phyloP scores from a whole-genome alignment of 2,329 filamentous ascomycete species.

The Nemania bipapillata region DNA sequence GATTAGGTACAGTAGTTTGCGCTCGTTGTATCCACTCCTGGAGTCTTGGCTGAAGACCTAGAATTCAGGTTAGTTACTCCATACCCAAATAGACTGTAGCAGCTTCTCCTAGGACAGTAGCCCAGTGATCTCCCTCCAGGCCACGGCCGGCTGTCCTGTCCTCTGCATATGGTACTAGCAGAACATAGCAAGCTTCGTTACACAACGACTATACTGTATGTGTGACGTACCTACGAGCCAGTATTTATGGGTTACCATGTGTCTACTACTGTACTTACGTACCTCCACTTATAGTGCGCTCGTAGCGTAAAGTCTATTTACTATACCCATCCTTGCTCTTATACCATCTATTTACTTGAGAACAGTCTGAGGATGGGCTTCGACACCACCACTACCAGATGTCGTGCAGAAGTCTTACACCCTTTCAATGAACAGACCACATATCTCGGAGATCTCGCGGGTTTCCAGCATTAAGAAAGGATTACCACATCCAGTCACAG shows the following conservation, averaged over 20 bases:
- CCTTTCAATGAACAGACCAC: background rate
- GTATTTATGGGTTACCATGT: slow-evolving; percentile 21
- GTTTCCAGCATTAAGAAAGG: background rate
- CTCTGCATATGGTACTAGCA: background rate
- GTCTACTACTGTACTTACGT: slow-evolving; percentile 19
- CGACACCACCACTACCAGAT: slow-evolving; percentile 18
- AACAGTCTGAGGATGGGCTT: slow-evolving; percentile 2
- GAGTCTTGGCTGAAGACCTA: slow-evolving; percentile 30
- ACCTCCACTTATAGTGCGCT: slow-evolving; percentile 33
- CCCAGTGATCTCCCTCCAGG: slow-evolving; percentile 2
- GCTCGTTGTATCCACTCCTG: slow-evolving; percentile 29
- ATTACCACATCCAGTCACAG: slow-evolving; percentile 24
- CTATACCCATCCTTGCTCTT: slow-evolving; percentile 35
- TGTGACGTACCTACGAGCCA: slow-evolving; percentile 21
- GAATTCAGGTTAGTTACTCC: slow-evolving; percentile 16
- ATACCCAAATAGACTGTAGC: slow-evolving; percentile 16
- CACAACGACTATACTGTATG: slow-evolving; percentile 19
- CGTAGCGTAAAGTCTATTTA: slow-evolving; percentile 46
- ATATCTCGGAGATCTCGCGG: slow-evolving; percentile 18
- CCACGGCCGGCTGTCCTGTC: background rate
- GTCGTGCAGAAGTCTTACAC: slow-evolving; percentile 21
- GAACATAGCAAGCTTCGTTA: slow-evolving; percentile 19
- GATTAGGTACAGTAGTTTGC: slow-evolving; percentile 23
- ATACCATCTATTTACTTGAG: slow-evolving; percentile 16
- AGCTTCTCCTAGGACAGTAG: background rate